Evolutionary conservation across 192 early-diverging fungal genomes (phyloP).

Genomic region (Coemansia erecta): DNA sequence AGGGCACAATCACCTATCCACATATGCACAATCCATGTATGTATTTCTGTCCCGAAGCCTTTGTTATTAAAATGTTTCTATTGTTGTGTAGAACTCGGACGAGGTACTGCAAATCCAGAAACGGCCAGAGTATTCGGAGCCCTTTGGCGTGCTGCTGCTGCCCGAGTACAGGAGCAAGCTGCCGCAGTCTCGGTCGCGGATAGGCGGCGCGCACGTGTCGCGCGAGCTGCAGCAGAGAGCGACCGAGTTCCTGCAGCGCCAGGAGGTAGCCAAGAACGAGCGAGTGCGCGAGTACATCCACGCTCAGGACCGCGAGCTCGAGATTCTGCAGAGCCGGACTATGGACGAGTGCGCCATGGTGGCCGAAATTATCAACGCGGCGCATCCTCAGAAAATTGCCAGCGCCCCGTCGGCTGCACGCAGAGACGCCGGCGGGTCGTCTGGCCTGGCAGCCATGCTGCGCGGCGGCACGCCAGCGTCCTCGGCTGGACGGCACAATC

Average conservation of each 20-base stretch:
- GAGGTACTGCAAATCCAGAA: constrained; percentile 16
- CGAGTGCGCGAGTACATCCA: constrained; percentile 23
- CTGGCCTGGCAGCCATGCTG: constrained; percentile 49
- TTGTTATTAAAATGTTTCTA: neutral
- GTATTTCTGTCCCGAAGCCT: too few species aligned
- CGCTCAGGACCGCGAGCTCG: constrained; percentile 39
- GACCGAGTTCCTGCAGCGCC: constrained; percentile 28
- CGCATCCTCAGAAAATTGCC: constrained; percentile 22
- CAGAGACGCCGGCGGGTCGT: constrained; percentile 15
- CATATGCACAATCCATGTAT: too few species aligned
- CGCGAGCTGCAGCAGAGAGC: constrained; percentile 40
- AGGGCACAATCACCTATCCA: neutral
- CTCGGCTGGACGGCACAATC: constrained; percentile 1
- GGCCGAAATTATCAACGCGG: constrained; percentile 23
- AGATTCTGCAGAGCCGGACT: constrained; percentile 20
- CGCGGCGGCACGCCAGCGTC: constrained; percentile 9
- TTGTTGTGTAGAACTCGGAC: constrained; percentile 11
- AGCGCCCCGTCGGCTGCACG: neutral
- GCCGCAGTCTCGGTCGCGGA: neutral
- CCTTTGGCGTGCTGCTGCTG: constrained; percentile 40
- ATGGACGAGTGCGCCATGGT: constrained; percentile 30
- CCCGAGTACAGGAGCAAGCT: constrained; percentile 5
- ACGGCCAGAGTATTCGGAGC: constrained; percentile 38
- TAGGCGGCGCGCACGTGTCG: constrained; percentile 21
- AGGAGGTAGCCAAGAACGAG: constrained; percentile 22